These are phyloP conservation scores for Triadica sebifera DNA, from an alignment of 345 rosid species.

Conservation along the genomic window DNA sequence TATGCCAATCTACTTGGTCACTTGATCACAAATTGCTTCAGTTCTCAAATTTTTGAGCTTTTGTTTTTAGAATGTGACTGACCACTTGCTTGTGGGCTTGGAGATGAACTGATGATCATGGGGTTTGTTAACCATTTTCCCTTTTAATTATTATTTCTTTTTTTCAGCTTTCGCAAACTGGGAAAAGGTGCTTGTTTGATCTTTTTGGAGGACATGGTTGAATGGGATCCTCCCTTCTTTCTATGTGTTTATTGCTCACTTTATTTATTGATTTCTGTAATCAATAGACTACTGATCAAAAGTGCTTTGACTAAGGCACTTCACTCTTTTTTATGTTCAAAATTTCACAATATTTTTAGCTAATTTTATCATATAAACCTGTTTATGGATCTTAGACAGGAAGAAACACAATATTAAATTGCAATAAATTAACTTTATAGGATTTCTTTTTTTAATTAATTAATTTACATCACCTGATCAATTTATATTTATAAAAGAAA, in stretches of 20 bases:
- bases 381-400: slow-evolving; percentile 8
- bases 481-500: not conserved
- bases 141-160: not conserved
- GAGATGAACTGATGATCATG: not conserved
- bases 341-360: not conserved
- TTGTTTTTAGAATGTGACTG: not conserved
- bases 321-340: not conserved
- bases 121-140: not conserved
- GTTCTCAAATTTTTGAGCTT: not conserved
- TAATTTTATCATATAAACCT: not conserved
- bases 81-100: slow-evolving; percentile 1
- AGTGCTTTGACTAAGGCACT: slow-evolving; percentile 4
- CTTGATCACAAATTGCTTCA: slow-evolving; percentile 7
- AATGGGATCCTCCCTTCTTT: not conserved
- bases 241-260: not conserved
- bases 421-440: not conserved
- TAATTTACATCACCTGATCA: not conserved
- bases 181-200: slow-evolving; percentile 9
- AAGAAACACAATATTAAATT: no score
- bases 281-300: not conserved
- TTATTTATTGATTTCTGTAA: slow-evolving; percentile 12
- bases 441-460: no score
- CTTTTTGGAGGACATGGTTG: slow-evolving; percentile 12
- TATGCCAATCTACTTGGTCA: slow-evolving; percentile 28
- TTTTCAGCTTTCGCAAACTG: slow-evolving; percentile 8